Evolutionary conservation across 1,284 basidiomycete genomes (phyloP).

Genomic region (Moesziomyces parantarcticus): DNA sequence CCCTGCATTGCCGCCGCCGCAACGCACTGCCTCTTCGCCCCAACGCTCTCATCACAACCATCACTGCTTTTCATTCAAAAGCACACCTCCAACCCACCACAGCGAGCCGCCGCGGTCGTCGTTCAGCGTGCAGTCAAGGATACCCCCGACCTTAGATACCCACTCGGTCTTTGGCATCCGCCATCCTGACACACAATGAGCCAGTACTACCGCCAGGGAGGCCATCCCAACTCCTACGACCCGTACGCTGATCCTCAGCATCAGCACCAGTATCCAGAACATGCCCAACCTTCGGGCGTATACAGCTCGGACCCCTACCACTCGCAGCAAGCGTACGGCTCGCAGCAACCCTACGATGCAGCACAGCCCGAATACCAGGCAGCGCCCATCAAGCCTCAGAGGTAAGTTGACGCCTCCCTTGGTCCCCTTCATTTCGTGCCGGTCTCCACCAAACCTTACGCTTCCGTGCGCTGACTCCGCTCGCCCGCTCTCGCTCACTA

Average conservation of each 20-base stretch:
- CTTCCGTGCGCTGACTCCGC: slow-evolving; percentile 1
- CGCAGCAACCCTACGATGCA: slow-evolving; percentile 17
- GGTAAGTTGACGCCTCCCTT: slow-evolving; percentile 17
- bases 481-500: slow-evolving; percentile 5
- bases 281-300: slow-evolving; percentile 5
- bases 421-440: slow-evolving; percentile 4
- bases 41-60: too few relatives aligned
- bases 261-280: slow-evolving; percentile 11
- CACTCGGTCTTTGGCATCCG: too few relatives aligned
- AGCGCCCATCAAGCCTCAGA: slow-evolving; percentile 31
- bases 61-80: too few relatives aligned
- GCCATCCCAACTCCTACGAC: slow-evolving; percentile 15
- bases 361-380: slow-evolving; percentile 30
- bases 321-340: slow-evolving; percentile 11
- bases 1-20: too few relatives aligned
- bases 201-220: slow-evolving; percentile 27
- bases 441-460: background rate
- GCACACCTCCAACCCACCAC: too few relatives aligned
- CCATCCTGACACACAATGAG: slow-evolving; percentile 16
- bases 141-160: background rate
- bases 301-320: slow-evolving; percentile 16
- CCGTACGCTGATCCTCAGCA: slow-evolving; percentile 13
- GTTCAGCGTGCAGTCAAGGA: background rate
- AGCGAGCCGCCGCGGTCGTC: too few relatives aligned
- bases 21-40: too few relatives aligned